These are phyloP conservation scores for Ascoidea tarda DNA, from an alignment of 805 yeast genomes.

Conservation along the genomic window DNA sequence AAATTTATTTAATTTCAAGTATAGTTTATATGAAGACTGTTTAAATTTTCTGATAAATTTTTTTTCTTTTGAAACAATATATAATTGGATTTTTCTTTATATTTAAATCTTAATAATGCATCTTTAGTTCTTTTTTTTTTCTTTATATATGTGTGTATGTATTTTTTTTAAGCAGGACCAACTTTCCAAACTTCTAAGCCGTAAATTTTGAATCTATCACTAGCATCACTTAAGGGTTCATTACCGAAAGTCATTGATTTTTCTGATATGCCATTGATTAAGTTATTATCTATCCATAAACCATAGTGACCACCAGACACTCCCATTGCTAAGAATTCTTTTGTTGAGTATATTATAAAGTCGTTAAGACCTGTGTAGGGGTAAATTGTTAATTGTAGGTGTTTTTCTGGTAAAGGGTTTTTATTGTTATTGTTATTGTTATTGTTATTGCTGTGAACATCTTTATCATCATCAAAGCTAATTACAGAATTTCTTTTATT, in stretches of 20 bases:
- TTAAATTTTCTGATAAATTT: no score
- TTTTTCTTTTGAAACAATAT: no score
- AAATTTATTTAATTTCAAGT: no score
- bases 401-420: constrained; percentile 11
- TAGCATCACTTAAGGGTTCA: constrained; percentile 53
- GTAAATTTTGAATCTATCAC: constrained; percentile 51
- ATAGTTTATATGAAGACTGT: no score
- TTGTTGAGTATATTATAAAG: constrained; percentile 70
- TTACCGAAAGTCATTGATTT: constrained; percentile 82
- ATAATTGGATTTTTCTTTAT: no score
- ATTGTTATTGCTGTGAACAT: constrained; percentile 2
- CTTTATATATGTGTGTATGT: no score
- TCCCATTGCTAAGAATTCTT: constrained; percentile 68
- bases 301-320: constrained; percentile 92
- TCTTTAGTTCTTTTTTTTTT: no score
- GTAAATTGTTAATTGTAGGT: constrained; percentile 57
- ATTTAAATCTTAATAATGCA: no score
- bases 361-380: constrained; percentile 85
- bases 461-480: constrained; percentile 6
- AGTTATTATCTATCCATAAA: constrained; percentile 67
- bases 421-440: constrained; percentile 5
- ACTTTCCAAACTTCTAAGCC: constrained; percentile 83
- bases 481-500: not conserved
- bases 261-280: constrained; percentile 65
- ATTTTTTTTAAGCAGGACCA: constrained; percentile 17